Conservation (phyloP, 352 stramenopile genomes). For the Phytophthora meadii region DNA sequence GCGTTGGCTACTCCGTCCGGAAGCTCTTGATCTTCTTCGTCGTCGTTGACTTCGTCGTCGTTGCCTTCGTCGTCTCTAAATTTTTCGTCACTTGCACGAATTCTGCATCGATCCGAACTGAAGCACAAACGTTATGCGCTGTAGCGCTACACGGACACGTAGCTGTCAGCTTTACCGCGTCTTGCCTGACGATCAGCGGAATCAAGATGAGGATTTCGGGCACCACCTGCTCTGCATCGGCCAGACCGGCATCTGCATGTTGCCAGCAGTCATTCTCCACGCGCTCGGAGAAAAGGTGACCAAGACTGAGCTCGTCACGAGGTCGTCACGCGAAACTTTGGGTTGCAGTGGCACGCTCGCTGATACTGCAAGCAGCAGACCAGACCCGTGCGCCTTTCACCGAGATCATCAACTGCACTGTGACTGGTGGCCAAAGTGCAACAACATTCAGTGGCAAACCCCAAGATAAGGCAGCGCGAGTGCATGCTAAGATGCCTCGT, state of each 20-base stretch:
- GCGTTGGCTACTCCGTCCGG: too few species aligned
- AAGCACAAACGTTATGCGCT: not conserved
- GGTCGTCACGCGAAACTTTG: constrained; percentile 20
- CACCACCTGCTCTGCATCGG: constrained; percentile 6
- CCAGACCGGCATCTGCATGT: too few species aligned
- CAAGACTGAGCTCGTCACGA: constrained; percentile 5
- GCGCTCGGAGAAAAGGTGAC: constrained; percentile 9
- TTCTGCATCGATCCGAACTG: constrained; percentile 10
- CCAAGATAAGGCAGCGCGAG: constrained; percentile 3
- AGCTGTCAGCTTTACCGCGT: not conserved
- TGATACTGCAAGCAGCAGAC: constrained; percentile 3
- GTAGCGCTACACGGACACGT: not conserved
- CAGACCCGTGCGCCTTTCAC: constrained; percentile 8
- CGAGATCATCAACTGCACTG: constrained; percentile 10
- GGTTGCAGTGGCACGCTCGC: constrained; percentile 16
- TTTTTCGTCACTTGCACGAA: constrained; percentile 7
- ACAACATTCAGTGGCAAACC: not conserved
- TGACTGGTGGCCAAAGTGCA: constrained; percentile 7
- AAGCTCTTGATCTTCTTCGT: too few species aligned
- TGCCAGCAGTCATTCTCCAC: not conserved
- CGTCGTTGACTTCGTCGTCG: too few species aligned
- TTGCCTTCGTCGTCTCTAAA: too few species aligned
- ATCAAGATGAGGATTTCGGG: constrained; percentile 9
- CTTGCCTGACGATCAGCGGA: constrained; percentile 12
- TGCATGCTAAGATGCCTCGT: not conserved